Percentiles rank a stretch among this genome's conserved stretches.
phyloP scores from a whole-genome alignment of 345 rosid species.

The Dimocarpus longan region DNA sequence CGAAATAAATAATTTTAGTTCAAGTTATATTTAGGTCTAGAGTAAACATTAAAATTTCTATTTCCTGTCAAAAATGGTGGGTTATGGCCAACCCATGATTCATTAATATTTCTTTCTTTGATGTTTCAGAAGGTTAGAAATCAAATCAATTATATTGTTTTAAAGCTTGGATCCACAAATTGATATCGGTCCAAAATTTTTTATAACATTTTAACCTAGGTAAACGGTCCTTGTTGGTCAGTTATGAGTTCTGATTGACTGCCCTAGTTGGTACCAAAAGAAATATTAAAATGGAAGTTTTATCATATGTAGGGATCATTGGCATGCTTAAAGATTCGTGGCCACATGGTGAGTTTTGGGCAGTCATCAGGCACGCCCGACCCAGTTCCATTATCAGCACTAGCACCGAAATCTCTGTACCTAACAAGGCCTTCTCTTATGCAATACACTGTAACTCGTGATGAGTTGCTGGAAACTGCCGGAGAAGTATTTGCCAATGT shows the following conservation, averaged over 20 bases:
- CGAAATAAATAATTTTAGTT: background rate
- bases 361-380: constrained; percentile 84
- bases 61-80: background rate
- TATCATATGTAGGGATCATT: constrained; percentile 63
- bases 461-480: constrained; percentile 72
- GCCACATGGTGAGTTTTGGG: constrained; percentile 88
- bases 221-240: background rate
- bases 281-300: background rate
- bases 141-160: background rate
- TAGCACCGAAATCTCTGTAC: constrained; percentile 71
- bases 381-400: constrained; percentile 76
- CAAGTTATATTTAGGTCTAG: background rate
- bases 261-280: background rate
- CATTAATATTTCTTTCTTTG: background rate
- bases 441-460: constrained; percentile 68
- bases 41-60: background rate
- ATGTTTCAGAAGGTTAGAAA: background rate
- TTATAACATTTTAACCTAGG: background rate
- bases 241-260: background rate
- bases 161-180: background rate
- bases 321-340: constrained; percentile 72
- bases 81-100: background rate
- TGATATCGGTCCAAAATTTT: background rate
- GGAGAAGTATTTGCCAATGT: constrained; percentile 69
- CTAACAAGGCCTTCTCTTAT: constrained; percentile 79